Conservation (phyloP, 352 stramenopile genomes). For the Pythium sukuiense region DNA sequence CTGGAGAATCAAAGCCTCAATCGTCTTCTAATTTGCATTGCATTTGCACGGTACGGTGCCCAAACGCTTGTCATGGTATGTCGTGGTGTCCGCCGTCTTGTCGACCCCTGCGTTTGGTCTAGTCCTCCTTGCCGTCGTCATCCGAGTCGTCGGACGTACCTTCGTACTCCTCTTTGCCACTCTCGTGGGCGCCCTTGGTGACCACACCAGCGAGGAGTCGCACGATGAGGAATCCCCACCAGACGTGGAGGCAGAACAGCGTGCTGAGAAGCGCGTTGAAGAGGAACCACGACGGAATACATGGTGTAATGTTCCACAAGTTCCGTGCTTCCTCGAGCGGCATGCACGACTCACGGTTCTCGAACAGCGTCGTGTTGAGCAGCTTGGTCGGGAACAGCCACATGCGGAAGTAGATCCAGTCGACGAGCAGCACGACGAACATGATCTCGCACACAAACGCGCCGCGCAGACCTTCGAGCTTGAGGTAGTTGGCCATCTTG, state of each 20-base stretch:
- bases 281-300: conserved; percentile 78
- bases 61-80: too few species aligned
- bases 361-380: conserved; percentile 72
- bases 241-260: conserved; percentile 83
- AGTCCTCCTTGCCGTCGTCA: conserved; percentile 37
- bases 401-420: conserved; percentile 88
- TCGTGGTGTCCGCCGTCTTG: too few species aligned
- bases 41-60: too few species aligned
- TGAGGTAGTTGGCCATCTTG: conserved; percentile 91
- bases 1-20: not conserved
- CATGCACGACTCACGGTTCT: conserved; percentile 78
- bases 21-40: conserved; percentile 1
- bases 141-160: conserved; percentile 79
- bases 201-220: conserved; percentile 68
- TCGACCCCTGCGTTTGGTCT: not conserved
- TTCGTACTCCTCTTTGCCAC: conserved; percentile 87
- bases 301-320: conserved; percentile 64
- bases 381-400: conserved; percentile 84
- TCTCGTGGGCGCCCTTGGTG: conserved; percentile 73
- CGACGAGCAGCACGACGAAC: conserved; percentile 59
- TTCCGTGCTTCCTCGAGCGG: conserved; percentile 67
- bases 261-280: conserved; percentile 79
- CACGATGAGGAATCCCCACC: conserved; percentile 78
- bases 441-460: conserved; percentile 73
- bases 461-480: conserved; percentile 70